These are phyloP conservation scores for Colletotrichum sansevieriae DNA, from an alignment of 2,329 filamentous ascomycete genomes.

Conservation along the genomic window DNA sequence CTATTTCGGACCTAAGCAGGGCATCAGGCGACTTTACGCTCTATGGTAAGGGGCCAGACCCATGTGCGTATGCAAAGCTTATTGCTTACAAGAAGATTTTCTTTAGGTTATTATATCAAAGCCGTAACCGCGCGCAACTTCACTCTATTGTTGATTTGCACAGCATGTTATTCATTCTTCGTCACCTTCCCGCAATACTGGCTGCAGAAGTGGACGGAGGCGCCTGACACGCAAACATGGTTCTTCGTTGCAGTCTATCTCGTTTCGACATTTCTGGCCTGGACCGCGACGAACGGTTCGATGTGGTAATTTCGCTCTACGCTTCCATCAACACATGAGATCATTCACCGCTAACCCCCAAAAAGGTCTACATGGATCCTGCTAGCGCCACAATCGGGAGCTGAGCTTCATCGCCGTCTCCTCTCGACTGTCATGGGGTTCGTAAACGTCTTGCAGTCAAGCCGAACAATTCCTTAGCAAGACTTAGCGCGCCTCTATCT, in stretches of 20 bases:
- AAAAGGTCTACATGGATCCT: constrained; percentile 15
- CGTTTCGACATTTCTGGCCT: constrained; percentile 11
- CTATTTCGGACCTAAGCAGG: constrained; percentile 14
- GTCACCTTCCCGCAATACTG: constrained; percentile 34
- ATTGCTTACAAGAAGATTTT: not conserved
- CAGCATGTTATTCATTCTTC: constrained; percentile 13
- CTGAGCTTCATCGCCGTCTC: constrained; percentile 18
- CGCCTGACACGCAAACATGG: constrained; percentile 10
- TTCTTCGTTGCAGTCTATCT: constrained; percentile 28
- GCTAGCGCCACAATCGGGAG: constrained; percentile 18
- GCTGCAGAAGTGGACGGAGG: constrained; percentile 37
- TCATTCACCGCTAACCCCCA: not conserved
- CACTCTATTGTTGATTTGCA: constrained; percentile 29
- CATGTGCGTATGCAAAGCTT: rapidly evolving
- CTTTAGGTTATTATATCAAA: constrained; percentile 14
- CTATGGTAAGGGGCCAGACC: constrained; percentile 1
- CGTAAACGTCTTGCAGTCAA: not conserved
- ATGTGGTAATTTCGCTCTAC: constrained; percentile 14
- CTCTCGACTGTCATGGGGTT: constrained; percentile 30
- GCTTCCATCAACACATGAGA: not conserved
- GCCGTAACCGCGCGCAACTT: constrained; percentile 14
- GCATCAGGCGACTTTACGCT: constrained; percentile 29
- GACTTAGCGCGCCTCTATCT: constrained; percentile 25
- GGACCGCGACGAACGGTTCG: constrained; percentile 9
- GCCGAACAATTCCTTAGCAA: not conserved